Evolutionary conservation across 345 rosid genomes (phyloP).

Genomic region (Durio zibethinus): DNA sequence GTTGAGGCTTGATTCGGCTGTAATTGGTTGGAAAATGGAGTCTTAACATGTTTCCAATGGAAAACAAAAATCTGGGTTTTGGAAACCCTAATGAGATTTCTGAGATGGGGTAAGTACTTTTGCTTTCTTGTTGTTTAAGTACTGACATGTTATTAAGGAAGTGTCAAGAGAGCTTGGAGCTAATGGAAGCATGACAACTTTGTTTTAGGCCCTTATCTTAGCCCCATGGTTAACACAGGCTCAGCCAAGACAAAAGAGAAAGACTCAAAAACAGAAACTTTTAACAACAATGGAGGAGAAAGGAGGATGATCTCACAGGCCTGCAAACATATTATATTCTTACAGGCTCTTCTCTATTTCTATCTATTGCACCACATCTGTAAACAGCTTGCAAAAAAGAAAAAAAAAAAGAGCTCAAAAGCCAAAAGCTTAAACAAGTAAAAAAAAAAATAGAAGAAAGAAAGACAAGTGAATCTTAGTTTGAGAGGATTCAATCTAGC

Average conservation of each 20-base stretch:
- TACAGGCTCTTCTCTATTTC: slow-evolving; percentile 30
- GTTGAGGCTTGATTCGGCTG: slow-evolving; percentile 15
- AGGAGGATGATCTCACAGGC: slow-evolving; percentile 47
- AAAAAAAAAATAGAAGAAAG: slow-evolving; percentile 37
- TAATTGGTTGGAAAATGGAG: slow-evolving; percentile 30
- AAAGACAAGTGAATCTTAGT: slow-evolving; percentile 46
- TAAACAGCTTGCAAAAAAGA: slow-evolving; percentile 18
- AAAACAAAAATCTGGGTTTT: slow-evolving; percentile 11
- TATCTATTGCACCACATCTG: slow-evolving; percentile 66
- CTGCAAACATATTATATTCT: slow-evolving; percentile 22
- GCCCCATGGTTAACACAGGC: slow-evolving; percentile 23
- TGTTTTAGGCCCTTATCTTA: slow-evolving; percentile 18
- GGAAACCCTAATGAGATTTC: slow-evolving; percentile 31
- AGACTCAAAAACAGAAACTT: slow-evolving; percentile 30
- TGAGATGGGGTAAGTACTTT: neutral
- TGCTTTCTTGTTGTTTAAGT: slow-evolving; percentile 23
- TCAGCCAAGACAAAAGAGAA: slow-evolving; percentile 23
- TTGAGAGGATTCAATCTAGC: slow-evolving; percentile 38
- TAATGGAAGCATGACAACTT: slow-evolving; percentile 35
- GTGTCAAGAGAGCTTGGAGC: slow-evolving; percentile 28
- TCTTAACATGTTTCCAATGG: slow-evolving; percentile 14
- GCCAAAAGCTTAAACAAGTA: slow-evolving; percentile 14
- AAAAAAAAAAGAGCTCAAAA: neutral
- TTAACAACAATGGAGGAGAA: slow-evolving; percentile 58
- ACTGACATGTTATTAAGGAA: slow-evolving; percentile 44